phyloP scores from a whole-genome alignment of 805 yeast genomes.

The Starmera caribaea region DNA sequence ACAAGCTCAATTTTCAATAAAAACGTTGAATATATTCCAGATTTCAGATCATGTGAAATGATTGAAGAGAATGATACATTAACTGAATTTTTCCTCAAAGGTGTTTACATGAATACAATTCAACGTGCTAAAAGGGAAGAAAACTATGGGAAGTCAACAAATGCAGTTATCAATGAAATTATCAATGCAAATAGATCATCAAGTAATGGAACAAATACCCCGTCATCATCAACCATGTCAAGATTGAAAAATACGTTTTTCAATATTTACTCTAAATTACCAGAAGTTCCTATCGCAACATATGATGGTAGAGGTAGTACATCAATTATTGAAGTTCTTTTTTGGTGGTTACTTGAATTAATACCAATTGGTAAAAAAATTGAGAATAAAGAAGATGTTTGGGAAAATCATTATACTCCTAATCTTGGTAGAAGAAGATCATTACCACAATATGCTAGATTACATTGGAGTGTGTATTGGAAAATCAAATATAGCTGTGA shows the following conservation, averaged over 20 bases:
- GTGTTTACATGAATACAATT: slow-evolving; percentile 8
- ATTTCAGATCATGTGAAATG: slow-evolving; percentile 7
- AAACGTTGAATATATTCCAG: slow-evolving; percentile 3
- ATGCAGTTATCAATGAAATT: no score
- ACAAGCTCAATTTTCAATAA: slow-evolving; percentile 4
- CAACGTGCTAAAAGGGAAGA: slow-evolving; percentile 6
- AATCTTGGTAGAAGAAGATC: slow-evolving; percentile 45
- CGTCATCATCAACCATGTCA: neutral
- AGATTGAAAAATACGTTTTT: slow-evolving; percentile 4
- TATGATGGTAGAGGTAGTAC: slow-evolving; percentile 32
- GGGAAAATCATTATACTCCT: slow-evolving; percentile 42
- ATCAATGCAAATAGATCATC: no score
- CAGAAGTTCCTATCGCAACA: slow-evolving; percentile 13
- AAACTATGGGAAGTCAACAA: slow-evolving; percentile 2
- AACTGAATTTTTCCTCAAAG: slow-evolving; percentile 8
- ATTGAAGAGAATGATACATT: neutral
- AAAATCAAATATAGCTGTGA: slow-evolving; percentile 35
- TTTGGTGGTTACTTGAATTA: slow-evolving; percentile 58
- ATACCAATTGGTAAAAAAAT: slow-evolving; percentile 47
- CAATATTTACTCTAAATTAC: slow-evolving; percentile 11
- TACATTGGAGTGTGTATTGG: slow-evolving; percentile 63
- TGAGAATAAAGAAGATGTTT: slow-evolving; percentile 37
- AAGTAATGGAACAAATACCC: neutral
- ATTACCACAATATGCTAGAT: slow-evolving; percentile 34
- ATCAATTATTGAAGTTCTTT: slow-evolving; percentile 16